Evolutionary conservation across 2,329 filamentous ascomycete genomes (phyloP).

Genomic region (Remersonia thermophila): DNA sequence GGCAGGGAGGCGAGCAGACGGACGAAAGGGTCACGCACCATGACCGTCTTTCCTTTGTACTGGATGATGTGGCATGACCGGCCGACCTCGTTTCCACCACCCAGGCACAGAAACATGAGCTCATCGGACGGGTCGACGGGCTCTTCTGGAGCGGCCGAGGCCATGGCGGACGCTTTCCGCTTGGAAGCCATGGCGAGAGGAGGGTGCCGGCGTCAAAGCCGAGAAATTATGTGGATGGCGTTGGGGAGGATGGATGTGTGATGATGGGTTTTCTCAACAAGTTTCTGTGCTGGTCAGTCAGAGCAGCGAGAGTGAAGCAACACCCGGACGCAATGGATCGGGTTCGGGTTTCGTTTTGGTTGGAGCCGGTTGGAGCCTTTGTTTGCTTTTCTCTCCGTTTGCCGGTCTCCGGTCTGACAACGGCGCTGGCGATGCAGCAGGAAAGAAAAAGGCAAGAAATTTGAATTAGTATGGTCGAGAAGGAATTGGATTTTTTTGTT

Average conservation of each 20-base stretch:
- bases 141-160: slow-evolving; percentile 56
- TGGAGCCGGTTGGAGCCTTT: no score
- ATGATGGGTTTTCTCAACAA: background rate
- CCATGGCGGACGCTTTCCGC: slow-evolving; percentile 71
- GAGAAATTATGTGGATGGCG: background rate
- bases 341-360: no score
- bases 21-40: slow-evolving; percentile 47
- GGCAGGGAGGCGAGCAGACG: background rate
- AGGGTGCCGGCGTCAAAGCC: background rate
- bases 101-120: slow-evolving; percentile 84
- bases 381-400: no score
- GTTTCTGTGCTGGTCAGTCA: no score
- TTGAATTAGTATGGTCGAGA: no score
- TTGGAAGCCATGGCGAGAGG: slow-evolving; percentile 67
- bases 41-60: slow-evolving; percentile 98
- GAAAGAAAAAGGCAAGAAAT: no score
- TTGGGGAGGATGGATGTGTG: background rate
- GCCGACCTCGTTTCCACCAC: slow-evolving; percentile 93
- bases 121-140: slow-evolving; percentile 88
- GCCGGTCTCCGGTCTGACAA: no score
- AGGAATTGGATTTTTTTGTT: no score
- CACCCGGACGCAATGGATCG: no score
- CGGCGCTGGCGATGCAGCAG: no score
- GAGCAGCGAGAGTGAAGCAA: no score
- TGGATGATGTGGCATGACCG: slow-evolving; percentile 95